phyloP scores from a whole-genome alignment of 2,329 filamentous ascomycete species.

The Sporothrix protearum region DNA sequence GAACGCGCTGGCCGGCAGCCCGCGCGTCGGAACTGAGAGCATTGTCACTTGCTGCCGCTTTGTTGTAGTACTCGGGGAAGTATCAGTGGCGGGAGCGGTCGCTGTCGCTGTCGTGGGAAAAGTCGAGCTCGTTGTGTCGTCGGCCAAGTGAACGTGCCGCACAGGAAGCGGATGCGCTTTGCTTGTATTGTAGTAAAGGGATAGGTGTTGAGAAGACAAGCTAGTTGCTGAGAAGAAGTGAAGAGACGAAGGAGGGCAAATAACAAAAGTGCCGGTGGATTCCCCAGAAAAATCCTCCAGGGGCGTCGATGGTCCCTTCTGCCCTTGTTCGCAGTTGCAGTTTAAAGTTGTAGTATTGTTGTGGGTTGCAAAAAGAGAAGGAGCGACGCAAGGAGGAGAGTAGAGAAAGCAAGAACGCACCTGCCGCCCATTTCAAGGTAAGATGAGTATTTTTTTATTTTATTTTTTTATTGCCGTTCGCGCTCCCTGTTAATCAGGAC shows the following conservation, averaged over 20 bases:
- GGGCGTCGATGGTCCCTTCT: background rate
- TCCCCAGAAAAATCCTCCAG: background rate
- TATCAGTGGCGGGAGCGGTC: background rate
- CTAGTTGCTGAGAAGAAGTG: no score
- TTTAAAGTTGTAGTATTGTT: background rate
- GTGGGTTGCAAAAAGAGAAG: background rate
- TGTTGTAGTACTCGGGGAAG: background rate
- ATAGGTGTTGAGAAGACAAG: background rate
- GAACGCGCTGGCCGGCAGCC: conserved; percentile 8
- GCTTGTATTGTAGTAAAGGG: background rate
- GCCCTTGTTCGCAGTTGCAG: background rate
- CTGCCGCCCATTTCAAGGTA: background rate
- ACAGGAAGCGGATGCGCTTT: background rate
- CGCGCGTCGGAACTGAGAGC: background rate
- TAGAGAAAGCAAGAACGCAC: background rate
- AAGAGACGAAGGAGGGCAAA: no score
- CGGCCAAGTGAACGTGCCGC: background rate
- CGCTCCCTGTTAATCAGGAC: background rate
- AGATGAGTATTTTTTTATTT: no score
- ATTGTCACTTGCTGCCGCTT: background rate
- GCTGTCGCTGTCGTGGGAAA: background rate
- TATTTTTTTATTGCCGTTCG: background rate
- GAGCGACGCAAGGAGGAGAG: background rate
- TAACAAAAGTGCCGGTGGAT: background rate
- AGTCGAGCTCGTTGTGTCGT: background rate